Percentiles rank a stretch among this genome's conserved stretches.
Evolutionary conservation across 495 filamentous ascomycete genomes (phyloP).

Genomic region (Lasiosphaeriaceae sp.): DNA sequence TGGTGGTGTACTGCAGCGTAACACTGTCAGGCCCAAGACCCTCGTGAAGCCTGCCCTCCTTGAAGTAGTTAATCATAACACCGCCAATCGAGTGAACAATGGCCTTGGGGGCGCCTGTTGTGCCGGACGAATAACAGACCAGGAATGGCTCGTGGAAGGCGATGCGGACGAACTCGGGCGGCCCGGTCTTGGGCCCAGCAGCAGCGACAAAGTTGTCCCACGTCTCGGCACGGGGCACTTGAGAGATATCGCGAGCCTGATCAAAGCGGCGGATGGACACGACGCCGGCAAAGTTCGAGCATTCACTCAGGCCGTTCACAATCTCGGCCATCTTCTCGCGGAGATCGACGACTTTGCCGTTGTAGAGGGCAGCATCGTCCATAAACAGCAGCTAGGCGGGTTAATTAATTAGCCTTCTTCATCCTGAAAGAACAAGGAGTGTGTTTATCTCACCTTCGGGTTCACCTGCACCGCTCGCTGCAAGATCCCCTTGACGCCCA

Average conservation of each 20-base stretch:
- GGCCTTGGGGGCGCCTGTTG: conserved; percentile 70
- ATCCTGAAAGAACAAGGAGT: background rate
- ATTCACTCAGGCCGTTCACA: conserved; percentile 53
- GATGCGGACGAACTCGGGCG: conserved; percentile 52
- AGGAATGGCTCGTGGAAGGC: conserved; percentile 67
- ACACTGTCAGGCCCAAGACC: conserved; percentile 46
- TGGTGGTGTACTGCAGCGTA: conserved; percentile 57
- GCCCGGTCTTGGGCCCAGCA: conserved; percentile 34
- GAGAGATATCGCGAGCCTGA: conserved; percentile 53
- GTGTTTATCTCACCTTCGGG: conserved; percentile 45
- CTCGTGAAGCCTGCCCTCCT: conserved; percentile 61
- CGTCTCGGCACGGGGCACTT: conserved; percentile 51
- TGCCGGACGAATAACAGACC: conserved; percentile 68
- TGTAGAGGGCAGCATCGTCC: conserved; percentile 75
- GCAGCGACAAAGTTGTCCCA: conserved; percentile 49
- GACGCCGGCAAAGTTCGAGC: conserved; percentile 58
- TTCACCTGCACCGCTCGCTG: conserved; percentile 69
- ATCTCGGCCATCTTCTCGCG: conserved; percentile 67
- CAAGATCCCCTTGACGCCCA: conserved; percentile 71
- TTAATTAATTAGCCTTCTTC: background rate
- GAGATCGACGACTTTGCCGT: conserved; percentile 69
- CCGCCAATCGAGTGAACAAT: conserved; percentile 70
- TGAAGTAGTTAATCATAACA: conserved; percentile 51
- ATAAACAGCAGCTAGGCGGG: conserved; percentile 60
- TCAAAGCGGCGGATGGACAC: conserved; percentile 64